phyloP scores from a whole-genome alignment of 2,329 filamentous ascomycete genomes.

The Grosmannia huntii region DNA sequence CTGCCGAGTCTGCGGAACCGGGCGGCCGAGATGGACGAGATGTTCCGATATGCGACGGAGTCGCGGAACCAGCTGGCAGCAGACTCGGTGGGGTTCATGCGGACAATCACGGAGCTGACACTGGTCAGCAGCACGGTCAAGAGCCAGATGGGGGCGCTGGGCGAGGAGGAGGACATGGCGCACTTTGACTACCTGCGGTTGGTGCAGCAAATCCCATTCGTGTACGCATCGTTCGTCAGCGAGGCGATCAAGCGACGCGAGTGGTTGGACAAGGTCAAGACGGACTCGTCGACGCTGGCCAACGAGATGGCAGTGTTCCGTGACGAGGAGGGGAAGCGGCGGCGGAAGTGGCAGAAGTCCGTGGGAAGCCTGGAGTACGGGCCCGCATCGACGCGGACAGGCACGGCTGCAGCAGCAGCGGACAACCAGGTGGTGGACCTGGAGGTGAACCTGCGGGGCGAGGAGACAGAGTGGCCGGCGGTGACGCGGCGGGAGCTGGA shows the following conservation, averaged over 20 bases:
- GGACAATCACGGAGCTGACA: slow-evolving; percentile 68
- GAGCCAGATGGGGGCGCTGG: slow-evolving; percentile 56
- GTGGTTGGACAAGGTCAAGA: slow-evolving; percentile 83
- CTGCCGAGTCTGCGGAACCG: slow-evolving; percentile 45
- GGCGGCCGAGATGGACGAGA: slow-evolving; percentile 46
- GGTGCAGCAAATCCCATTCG: slow-evolving; percentile 70
- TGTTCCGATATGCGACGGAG: slow-evolving; percentile 46
- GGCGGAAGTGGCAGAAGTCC: slow-evolving; percentile 81
- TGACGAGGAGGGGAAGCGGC: slow-evolving; percentile 80
- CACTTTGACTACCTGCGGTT: slow-evolving; percentile 71
- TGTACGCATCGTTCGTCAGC: slow-evolving; percentile 79
- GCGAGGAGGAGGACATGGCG: slow-evolving; percentile 62
- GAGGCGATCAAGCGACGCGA: slow-evolving; percentile 79
- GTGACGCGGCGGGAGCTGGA: slow-evolving; percentile 66
- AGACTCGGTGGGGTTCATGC: slow-evolving; percentile 63
- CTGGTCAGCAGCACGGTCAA: slow-evolving; percentile 61
- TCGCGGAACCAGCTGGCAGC: slow-evolving; percentile 55
- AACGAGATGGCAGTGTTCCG: slow-evolving; percentile 89
- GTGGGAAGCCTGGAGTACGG: slow-evolving; percentile 60
- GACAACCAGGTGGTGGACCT: slow-evolving; percentile 63
- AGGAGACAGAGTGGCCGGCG: slow-evolving; percentile 69
- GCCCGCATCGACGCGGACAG: slow-evolving; percentile 16
- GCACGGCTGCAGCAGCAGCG: slow-evolving; percentile 7
- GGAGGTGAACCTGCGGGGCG: slow-evolving; percentile 73
- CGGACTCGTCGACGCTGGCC: slow-evolving; percentile 73